Conservation (phyloP, 306 rosid species). For the Erythrophleum fordii region DNA sequence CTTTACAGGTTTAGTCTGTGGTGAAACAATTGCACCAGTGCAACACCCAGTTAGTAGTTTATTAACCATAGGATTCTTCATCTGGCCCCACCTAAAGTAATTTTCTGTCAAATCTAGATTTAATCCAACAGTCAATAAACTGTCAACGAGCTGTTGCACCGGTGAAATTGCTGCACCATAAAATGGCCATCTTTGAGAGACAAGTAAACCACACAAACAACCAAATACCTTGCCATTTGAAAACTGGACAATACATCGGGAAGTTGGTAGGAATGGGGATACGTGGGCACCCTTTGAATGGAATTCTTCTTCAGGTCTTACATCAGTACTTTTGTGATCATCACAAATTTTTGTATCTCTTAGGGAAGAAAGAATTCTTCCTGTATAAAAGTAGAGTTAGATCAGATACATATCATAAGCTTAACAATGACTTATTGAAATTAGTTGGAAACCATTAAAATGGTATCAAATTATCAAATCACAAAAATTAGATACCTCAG, state of each 20-base stretch:
- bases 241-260: conserved; percentile 87
- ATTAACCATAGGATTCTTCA: too few species aligned
- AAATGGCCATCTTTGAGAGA: too few species aligned
- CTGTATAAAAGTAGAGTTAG: conserved; percentile 52
- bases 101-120: not conserved
- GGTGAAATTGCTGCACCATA: not conserved
- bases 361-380: conserved; percentile 77
- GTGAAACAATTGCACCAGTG: too few species aligned
- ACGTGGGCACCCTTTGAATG: conserved; percentile 53
- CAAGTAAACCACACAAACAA: conserved; percentile 4
- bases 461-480: conserved; percentile 8
- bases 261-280: conserved; percentile 89
- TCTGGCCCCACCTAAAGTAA: too few species aligned
- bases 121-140: not conserved
- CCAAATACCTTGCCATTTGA: conserved; percentile 86
- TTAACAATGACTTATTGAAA: conserved; percentile 26
- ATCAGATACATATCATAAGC: too few species aligned
- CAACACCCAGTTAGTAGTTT: too few species aligned
- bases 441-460: conserved; percentile 15
- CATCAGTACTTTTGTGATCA: conserved; percentile 49
- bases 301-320: conserved; percentile 51
- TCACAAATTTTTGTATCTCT: conserved; percentile 40
- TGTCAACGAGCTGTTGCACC: not conserved
- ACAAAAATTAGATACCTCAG: not conserved
- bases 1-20: too few species aligned